Evolutionary conservation across 2,329 filamentous ascomycete genomes (phyloP).

Genomic region (Alternaria tenuissima): DNA sequence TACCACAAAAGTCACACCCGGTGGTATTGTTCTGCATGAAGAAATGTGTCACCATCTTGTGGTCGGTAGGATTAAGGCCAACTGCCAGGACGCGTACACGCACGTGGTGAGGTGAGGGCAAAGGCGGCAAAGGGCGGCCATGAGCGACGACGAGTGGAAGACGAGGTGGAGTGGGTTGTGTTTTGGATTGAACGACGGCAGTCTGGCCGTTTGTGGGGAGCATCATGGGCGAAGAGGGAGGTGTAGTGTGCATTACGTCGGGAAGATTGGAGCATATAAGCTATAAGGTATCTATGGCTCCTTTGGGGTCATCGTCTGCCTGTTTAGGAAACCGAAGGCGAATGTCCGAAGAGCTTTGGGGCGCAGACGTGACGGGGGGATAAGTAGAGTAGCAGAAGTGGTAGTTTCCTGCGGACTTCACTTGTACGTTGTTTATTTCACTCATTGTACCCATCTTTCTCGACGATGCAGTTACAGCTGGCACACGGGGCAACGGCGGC

Average conservation of each 20-base stretch:
- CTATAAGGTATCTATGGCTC: neutral
- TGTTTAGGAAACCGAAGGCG: slow-evolving; percentile 2
- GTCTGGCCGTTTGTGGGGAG: neutral
- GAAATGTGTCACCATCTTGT: slow-evolving; percentile 5
- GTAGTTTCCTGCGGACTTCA: neutral
- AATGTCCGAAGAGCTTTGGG: neutral
- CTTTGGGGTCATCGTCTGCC: neutral
- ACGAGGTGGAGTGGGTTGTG: neutral
- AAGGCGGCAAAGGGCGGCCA: neutral
- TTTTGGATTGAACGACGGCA: neutral
- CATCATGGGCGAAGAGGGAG: neutral
- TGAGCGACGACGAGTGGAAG: neutral
- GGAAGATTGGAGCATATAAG: neutral
- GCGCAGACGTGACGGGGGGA: neutral
- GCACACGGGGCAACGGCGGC: neutral
- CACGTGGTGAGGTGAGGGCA: neutral
- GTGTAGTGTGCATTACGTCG: too few relatives aligned
- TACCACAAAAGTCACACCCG: slow-evolving; percentile 2
- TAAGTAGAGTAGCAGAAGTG: neutral
- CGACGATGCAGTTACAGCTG: neutral
- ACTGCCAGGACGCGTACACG: neutral
- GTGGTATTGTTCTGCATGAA: neutral
- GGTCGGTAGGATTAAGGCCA: neutral
- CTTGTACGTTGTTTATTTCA: too few relatives aligned
- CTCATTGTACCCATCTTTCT: neutral